These are phyloP conservation scores for Suillus discolor DNA, from an alignment of 768 basidiomycete genomes.

Conservation along the genomic window DNA sequence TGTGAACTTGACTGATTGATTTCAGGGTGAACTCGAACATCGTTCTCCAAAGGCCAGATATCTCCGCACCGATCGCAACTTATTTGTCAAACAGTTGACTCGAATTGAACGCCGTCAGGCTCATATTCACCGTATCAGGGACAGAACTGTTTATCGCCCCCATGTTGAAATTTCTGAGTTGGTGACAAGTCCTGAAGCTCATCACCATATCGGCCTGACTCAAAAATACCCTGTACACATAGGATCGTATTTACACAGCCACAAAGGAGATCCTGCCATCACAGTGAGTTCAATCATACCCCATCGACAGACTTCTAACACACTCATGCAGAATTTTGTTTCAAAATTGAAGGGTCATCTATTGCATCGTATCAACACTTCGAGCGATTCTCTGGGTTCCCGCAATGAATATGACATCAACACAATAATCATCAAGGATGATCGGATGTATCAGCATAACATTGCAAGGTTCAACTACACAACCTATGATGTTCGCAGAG, in stretches of 20 bases:
- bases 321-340: constrained; percentile 16
- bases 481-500: neutral
- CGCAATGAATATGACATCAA: constrained; percentile 42
- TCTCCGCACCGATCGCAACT: neutral
- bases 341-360: constrained; percentile 7
- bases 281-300: too few relatives aligned
- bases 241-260: neutral
- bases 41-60: constrained; percentile 5
- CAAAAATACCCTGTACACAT: constrained; percentile 22
- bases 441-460: neutral
- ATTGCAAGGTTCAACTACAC: neutral
- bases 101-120: constrained; percentile 9
- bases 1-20: too few relatives aligned
- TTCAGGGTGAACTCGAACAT: constrained; percentile 18
- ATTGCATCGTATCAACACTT: constrained; percentile 6
- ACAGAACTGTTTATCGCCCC: neutral
- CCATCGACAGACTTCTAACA: too few relatives aligned
- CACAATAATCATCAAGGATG: neutral
- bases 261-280: neutral
- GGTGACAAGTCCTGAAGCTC: neutral
- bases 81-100: neutral
- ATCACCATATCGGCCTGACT: constrained; percentile 4
- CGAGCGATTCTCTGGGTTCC: constrained; percentile 28
- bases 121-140: neutral
- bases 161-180: neutral